phyloP scores from a whole-genome alignment of 805 yeast species.

The Saturnispora sekii region DNA sequence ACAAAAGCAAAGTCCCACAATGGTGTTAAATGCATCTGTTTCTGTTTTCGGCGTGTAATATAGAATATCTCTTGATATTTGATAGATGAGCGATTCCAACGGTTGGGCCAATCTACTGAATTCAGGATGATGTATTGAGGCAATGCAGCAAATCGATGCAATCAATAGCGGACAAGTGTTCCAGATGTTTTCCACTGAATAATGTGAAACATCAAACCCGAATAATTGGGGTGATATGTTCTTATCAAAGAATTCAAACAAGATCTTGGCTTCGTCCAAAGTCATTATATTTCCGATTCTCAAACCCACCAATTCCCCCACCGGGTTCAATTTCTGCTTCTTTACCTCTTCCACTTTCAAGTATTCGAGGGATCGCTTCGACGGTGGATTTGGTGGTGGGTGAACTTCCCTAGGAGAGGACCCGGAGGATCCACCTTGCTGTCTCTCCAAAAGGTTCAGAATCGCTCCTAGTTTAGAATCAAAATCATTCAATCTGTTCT shows the following conservation, averaged over 20 bases:
- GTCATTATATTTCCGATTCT: slow-evolving; percentile 16
- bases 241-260: slow-evolving; percentile 42
- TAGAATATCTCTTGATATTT: slow-evolving; percentile 24
- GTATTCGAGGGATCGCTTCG: slow-evolving; percentile 3
- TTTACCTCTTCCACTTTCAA: not conserved
- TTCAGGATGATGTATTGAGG: slow-evolving; percentile 50
- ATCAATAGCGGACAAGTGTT: slow-evolving; percentile 45
- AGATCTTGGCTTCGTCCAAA: slow-evolving; percentile 31
- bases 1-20: slow-evolving; percentile 54
- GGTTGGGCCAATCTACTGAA: slow-evolving; percentile 18
- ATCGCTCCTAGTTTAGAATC: slow-evolving; percentile 32
- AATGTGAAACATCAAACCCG: slow-evolving; percentile 49
- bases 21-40: slow-evolving; percentile 45
- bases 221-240: slow-evolving; percentile 55
- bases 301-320: not conserved
- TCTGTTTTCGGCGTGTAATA: slow-evolving; percentile 31
- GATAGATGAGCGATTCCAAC: slow-evolving; percentile 24
- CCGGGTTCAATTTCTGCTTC: not conserved
- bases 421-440: not conserved
- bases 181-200: slow-evolving; percentile 44
- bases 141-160: slow-evolving; percentile 50
- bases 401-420: not conserved
- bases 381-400: not conserved
- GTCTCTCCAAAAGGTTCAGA: slow-evolving; percentile 26
- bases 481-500: slow-evolving; percentile 30